Conservation (phyloP, 2,329 filamentous ascomycete species). For the Diaporthe sp. region DNA sequence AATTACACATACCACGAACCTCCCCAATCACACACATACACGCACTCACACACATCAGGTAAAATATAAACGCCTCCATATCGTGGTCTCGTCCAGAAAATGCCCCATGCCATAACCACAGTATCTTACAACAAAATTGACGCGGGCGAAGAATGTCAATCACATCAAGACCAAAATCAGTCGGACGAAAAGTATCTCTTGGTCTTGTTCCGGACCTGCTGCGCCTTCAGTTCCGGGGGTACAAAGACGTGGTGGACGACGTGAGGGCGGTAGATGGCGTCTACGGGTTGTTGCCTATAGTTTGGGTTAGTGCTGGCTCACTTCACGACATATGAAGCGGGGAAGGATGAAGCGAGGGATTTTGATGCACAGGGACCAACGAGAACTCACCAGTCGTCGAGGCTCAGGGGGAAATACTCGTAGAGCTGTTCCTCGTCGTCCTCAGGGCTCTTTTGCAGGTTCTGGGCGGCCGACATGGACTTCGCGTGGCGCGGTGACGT, state of each 20-base stretch:
- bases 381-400: constrained; percentile 81
- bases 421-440: constrained; percentile 89
- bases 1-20: not conserved
- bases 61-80: not conserved
- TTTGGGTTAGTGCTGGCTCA: constrained; percentile 42
- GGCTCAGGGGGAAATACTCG: constrained; percentile 91
- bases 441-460: constrained; percentile 69
- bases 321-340: not conserved
- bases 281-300: constrained; percentile 83
- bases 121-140: constrained; percentile 17
- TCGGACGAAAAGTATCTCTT: constrained; percentile 82
- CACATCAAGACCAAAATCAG: constrained; percentile 46
- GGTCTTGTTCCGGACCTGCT: constrained; percentile 73
- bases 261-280: constrained; percentile 91
- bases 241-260: constrained; percentile 90
- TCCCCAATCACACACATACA: not conserved
- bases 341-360: constrained; percentile 36
- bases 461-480: constrained; percentile 49
- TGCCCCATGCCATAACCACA: constrained; percentile 1
- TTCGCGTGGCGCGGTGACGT: constrained; percentile 58
- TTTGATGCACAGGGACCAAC: not conserved
- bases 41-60: not conserved
- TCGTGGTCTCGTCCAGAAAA: not conserved
- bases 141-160: not conserved
- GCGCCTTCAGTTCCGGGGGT: constrained; percentile 77